phyloP scores from a whole-genome alignment of 768 basidiomycete species.

The Leccinum ochraceum region DNA sequence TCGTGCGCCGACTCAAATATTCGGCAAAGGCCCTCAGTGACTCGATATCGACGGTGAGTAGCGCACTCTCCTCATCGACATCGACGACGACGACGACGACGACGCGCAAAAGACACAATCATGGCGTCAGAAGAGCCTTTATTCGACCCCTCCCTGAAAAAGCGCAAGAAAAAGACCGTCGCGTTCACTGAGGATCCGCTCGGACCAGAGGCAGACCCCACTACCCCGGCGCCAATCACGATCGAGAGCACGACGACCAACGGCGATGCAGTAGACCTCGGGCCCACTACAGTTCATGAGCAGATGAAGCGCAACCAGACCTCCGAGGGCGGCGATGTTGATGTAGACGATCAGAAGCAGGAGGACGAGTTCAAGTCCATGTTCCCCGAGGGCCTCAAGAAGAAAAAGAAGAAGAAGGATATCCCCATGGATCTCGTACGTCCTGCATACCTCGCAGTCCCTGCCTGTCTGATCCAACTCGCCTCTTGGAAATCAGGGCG shows the following conservation, averaged over 20 bases:
- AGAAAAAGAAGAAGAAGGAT: constrained; percentile 93
- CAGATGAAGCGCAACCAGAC: constrained; percentile 58
- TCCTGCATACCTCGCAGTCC: constrained; percentile 5
- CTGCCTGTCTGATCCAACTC: constrained; percentile 1
- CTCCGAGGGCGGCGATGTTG: constrained; percentile 35
- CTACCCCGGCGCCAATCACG: constrained; percentile 69
- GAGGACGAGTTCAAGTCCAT: constrained; percentile 80
- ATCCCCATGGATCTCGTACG: constrained; percentile 80
- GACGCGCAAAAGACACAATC: constrained; percentile 6
- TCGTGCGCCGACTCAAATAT: constrained; percentile 23
- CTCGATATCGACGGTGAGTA: constrained; percentile 9
- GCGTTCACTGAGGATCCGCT: constrained; percentile 85
- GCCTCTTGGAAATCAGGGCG: constrained; percentile 42
- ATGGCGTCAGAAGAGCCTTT: constrained; percentile 74
- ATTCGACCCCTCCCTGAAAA: constrained; percentile 83
- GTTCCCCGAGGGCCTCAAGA: constrained; percentile 83
- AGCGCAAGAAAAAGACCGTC: constrained; percentile 85
- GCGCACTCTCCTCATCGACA: constrained; percentile 17
- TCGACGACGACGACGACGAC: constrained; percentile 17
- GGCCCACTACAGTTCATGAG: constrained; percentile 73
- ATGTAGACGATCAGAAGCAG: constrained; percentile 49
- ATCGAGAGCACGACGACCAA: constrained; percentile 70
- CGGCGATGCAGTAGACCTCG: constrained; percentile 76
- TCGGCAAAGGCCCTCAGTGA: constrained; percentile 25
- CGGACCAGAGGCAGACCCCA: constrained; percentile 81